Evolutionary conservation across 2,329 filamentous ascomycete genomes (phyloP).

Genomic region (Ceratocystis destructans): DNA sequence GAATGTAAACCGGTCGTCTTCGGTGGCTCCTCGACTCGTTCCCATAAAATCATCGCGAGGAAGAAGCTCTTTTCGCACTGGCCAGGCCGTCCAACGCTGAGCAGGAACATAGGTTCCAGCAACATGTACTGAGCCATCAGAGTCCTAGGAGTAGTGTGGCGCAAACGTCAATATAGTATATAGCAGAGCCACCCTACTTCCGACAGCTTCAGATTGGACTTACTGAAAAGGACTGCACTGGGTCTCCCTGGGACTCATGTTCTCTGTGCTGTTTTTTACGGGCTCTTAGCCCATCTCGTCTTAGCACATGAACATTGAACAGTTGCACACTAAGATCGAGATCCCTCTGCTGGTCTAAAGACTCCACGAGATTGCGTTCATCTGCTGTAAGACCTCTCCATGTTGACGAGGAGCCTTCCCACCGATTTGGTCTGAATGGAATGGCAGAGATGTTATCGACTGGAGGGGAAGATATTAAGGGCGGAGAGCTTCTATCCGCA

Average conservation of each 20-base stretch:
- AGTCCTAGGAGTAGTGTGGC: constrained; percentile 6
- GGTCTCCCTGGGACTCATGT: constrained; percentile 23
- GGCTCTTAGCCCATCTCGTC: constrained; percentile 24
- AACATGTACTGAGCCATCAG: constrained; percentile 6
- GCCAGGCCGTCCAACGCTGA: constrained; percentile 74
- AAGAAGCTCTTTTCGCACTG: constrained; percentile 48
- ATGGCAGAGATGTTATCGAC: not conserved
- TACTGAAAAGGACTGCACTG: constrained; percentile 9
- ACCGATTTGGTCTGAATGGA: constrained; percentile 51
- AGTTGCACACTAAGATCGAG: constrained; percentile 62
- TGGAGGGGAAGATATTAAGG: not conserved
- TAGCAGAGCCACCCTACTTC: not conserved
- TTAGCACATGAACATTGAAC: constrained; percentile 63
- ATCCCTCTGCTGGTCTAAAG: constrained; percentile 49
- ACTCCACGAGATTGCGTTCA: constrained; percentile 49
- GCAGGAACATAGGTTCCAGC: constrained; percentile 30
- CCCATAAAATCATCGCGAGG: constrained; percentile 28
- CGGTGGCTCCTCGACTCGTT: not conserved
- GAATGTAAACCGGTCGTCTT: not conserved
- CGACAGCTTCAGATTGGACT: not conserved
- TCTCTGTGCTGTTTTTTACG: constrained; percentile 17
- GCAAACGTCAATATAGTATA: not conserved
- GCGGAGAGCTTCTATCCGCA: not conserved
- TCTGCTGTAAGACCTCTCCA: constrained; percentile 51
- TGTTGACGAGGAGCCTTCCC: constrained; percentile 49